Base-by-base conservation (phyloP, 352 stramenopile species). In the Blastocystis sp. region DNA sequence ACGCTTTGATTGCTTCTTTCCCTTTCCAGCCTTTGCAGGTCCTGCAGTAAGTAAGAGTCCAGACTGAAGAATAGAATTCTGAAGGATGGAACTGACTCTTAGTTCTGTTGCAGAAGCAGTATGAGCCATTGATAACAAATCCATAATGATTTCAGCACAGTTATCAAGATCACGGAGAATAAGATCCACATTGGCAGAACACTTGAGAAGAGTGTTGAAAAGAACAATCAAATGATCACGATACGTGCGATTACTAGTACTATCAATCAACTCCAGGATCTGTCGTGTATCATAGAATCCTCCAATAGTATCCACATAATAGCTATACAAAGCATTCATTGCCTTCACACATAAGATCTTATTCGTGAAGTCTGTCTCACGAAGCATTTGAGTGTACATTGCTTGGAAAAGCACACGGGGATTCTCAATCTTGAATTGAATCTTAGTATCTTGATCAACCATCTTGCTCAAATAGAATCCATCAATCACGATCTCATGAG, bases 381-480 rank as follows among this genome's bases (percentile, higher is more conserved):
- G 93, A 33, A 94, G 90, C 42, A 93, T 92, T 33, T 91, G 89
- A 44, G 91, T 90, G 89, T 95, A 93, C 75, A 93, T 92, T 30
- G 89, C 90, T 40, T 92, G 91, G 66, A 94, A 93, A 58, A 94
- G 94, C 13, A 89, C 90, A 76, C 92, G 90, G 19, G 90, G 89
- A 15, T 91, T 89, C n/a, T 81, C 66, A 42, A 89, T 76, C 4
- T 82, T 89, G 19, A 90, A 30, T 27, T 77, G 33, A 6, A 73
- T 37, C 58, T 90, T 79, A 70, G 93, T 62, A 37, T 89, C 78
- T 27, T 30, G 37, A 22, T 88, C 91, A 37, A 94, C 89, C 60
- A 94, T 94, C 22, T 95, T 90, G 24, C 93, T 91, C 19, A 98
- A 92, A 89, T 98, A 98, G 59, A 94, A 94, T 30, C 92, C 94